Conservation (phyloP, 257 asterid species). For the Echites panduratus region DNA sequence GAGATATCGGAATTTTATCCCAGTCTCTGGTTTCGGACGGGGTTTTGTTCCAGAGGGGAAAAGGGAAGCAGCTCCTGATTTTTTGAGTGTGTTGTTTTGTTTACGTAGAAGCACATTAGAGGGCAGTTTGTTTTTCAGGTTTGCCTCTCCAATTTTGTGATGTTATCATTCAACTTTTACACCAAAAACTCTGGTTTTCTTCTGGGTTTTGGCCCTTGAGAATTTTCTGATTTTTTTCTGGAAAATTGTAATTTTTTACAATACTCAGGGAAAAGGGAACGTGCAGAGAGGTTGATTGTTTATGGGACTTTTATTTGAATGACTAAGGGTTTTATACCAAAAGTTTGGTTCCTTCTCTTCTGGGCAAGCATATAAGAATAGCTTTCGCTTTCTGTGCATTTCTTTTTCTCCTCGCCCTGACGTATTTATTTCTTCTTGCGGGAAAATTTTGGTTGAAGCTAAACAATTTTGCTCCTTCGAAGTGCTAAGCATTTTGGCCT, state of each 20-base stretch:
- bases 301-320: slow-evolving; percentile 1
- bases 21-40: background rate
- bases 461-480: slow-evolving; percentile 5
- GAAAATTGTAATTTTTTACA: background rate
- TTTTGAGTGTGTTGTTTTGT: background rate
- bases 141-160: slow-evolving; percentile 7
- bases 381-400: slow-evolving; percentile 9
- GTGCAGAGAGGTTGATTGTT: slow-evolving; percentile 15
- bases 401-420: background rate
- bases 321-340: background rate
- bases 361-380: no score
- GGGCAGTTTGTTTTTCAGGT: slow-evolving; percentile 14
- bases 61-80: background rate
- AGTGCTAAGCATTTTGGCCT: slow-evolving; percentile 18
- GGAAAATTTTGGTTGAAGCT: slow-evolving; percentile 7
- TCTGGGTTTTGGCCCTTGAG: background rate
- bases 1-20: no score
- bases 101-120: background rate
- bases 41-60: background rate
- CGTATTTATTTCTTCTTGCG: slow-evolving; percentile 12
- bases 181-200: background rate
- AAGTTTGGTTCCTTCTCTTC: slow-evolving; percentile 11
- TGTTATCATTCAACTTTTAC: background rate
- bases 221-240: background rate
- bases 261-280: background rate